Evolutionary conservation across 2,329 filamentous ascomycete genomes (phyloP).

Genomic region (Bertia moriformis): DNA sequence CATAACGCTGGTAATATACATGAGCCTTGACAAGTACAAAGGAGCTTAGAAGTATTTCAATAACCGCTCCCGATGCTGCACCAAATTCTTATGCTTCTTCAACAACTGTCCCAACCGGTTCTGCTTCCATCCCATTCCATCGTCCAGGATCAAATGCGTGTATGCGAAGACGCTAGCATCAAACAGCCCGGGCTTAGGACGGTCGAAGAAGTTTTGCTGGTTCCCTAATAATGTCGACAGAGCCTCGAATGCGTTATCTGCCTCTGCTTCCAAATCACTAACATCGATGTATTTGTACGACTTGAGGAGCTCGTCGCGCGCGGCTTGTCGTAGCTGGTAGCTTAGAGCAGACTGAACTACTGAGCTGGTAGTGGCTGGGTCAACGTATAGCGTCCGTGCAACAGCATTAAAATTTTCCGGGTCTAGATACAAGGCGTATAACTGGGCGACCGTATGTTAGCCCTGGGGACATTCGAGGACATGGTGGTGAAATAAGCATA

Average conservation of each 20-base stretch:
- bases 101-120: slow-evolving; percentile 42
- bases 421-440: slow-evolving; percentile 70
- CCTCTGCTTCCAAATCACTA: slow-evolving; percentile 41
- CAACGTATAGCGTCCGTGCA: slow-evolving; percentile 58
- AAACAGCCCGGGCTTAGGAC: slow-evolving; percentile 49
- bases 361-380: slow-evolving; percentile 39
- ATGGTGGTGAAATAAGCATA: slow-evolving; percentile 19
- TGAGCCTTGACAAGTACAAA: too few species aligned
- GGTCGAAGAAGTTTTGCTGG: not conserved
- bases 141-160: slow-evolving; percentile 63
- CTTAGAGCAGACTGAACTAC: slow-evolving; percentile 50
- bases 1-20: too few species aligned
- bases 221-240: slow-evolving; percentile 42
- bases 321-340: slow-evolving; percentile 57
- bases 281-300: slow-evolving; percentile 37
- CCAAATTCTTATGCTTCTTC: slow-evolving; percentile 41
- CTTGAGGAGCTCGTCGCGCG: slow-evolving; percentile 60
- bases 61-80: slow-evolving; percentile 48
- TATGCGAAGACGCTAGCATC: slow-evolving; percentile 87
- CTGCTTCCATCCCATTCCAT: slow-evolving; percentile 47
- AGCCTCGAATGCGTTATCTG: slow-evolving; percentile 46
- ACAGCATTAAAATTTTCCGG: slow-evolving; percentile 49
- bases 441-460: slow-evolving; percentile 21
- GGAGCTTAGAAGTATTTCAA: slow-evolving; percentile 32
- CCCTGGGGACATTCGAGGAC: not conserved